Evolutionary conservation across 2,329 filamentous ascomycete genomes (phyloP).

Genomic region (Rasamsonia emersonii): DNA sequence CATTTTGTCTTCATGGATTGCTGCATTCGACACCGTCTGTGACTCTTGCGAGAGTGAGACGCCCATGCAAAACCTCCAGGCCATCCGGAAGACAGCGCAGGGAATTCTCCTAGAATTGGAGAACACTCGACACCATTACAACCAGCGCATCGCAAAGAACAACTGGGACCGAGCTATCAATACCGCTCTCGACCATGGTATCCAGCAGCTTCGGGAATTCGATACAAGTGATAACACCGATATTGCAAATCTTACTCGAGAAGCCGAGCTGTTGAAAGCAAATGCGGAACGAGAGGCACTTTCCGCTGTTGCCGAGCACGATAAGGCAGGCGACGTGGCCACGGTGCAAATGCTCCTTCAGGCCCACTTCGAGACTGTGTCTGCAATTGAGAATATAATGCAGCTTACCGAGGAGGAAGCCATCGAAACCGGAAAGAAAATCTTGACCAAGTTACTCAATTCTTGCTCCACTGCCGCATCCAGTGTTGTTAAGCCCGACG

Average conservation of each 20-base stretch:
- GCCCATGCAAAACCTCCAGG: slow-evolving; percentile 55
- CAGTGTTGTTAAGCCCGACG: slow-evolving; percentile 86
- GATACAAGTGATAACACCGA: slow-evolving; percentile 60
- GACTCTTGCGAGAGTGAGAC: slow-evolving; percentile 62
- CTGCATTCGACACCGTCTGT: slow-evolving; percentile 77
- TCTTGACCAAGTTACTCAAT: slow-evolving; percentile 70
- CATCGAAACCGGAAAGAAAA: slow-evolving; percentile 65
- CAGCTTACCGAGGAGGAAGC: slow-evolving; percentile 77
- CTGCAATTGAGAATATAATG: slow-evolving; percentile 72
- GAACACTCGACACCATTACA: slow-evolving; percentile 79
- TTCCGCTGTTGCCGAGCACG: slow-evolving; percentile 69
- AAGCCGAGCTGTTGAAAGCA: slow-evolving; percentile 77
- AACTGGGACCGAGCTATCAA: slow-evolving; percentile 86
- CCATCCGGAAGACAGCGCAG: slow-evolving; percentile 79
- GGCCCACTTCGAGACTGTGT: slow-evolving; percentile 85
- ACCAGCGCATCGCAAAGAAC: slow-evolving; percentile 69
- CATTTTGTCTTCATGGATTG: slow-evolving; percentile 84
- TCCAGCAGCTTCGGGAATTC: slow-evolving; percentile 67
- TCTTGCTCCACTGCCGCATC: slow-evolving; percentile 65
- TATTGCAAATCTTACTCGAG: slow-evolving; percentile 62
- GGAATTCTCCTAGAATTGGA: slow-evolving; percentile 86
- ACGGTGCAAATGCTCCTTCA: slow-evolving; percentile 76
- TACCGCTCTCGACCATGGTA: slow-evolving; percentile 75
- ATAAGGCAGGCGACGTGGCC: slow-evolving; percentile 68
- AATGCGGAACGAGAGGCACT: slow-evolving; percentile 75